These are phyloP conservation scores for Phytophthora foliorum DNA, from an alignment of 352 stramenopile genomes.

Conservation along the genomic window DNA sequence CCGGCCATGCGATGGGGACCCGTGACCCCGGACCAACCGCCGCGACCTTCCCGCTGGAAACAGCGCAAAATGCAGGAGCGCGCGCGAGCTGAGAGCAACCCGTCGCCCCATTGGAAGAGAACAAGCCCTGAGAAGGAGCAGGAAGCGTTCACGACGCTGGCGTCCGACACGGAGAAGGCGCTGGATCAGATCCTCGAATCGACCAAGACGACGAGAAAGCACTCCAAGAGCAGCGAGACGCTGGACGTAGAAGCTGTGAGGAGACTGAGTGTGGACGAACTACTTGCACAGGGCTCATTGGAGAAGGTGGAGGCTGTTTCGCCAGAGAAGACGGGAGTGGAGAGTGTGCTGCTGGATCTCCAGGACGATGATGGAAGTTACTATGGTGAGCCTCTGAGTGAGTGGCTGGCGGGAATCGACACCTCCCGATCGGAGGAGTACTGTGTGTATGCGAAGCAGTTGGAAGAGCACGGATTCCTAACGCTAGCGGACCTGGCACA, in stretches of 20 bases:
- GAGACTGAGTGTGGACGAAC: constrained; percentile 64
- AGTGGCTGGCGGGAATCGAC: constrained; percentile 72
- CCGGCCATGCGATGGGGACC: constrained; percentile 26
- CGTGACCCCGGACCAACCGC: constrained; percentile 38
- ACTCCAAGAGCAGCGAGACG: constrained; percentile 34
- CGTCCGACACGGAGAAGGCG: constrained; percentile 60
- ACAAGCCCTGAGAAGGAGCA: constrained; percentile 29
- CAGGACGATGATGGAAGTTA: constrained; percentile 38
- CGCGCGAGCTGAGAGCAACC: constrained; percentile 25
- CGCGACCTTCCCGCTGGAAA: constrained; percentile 47
- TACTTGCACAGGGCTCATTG: constrained; percentile 39
- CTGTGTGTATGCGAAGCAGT: constrained; percentile 59
- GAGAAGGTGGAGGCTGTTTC: constrained; percentile 37
- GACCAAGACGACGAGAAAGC: constrained; percentile 27
- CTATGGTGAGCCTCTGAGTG: constrained; percentile 41
- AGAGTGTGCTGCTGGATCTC: constrained; percentile 38
- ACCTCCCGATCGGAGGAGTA: constrained; percentile 58
- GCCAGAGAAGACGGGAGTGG: constrained; percentile 47
- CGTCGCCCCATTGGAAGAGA: constrained; percentile 23
- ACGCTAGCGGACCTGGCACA: constrained; percentile 65
- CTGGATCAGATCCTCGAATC: constrained; percentile 58
- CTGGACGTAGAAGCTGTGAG: constrained; percentile 55
- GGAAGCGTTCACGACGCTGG: constrained; percentile 41
- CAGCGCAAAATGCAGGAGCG: constrained; percentile 53
- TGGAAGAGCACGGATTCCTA: constrained; percentile 76